phyloP scores from a whole-genome alignment of 1,284 basidiomycete species.

The Cryptococcus sp. region DNA sequence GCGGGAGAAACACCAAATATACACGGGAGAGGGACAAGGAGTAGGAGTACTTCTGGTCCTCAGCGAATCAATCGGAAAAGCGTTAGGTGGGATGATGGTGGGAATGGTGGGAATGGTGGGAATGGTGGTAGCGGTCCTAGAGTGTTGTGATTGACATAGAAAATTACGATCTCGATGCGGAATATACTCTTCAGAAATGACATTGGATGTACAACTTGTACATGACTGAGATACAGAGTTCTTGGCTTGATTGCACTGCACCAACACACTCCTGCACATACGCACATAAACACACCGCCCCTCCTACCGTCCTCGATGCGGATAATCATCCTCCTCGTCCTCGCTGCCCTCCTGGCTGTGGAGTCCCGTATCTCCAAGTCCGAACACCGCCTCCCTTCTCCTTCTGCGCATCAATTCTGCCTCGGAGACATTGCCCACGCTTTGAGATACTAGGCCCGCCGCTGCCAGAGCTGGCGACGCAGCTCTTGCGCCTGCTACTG shows the following conservation, averaged over 20 bases:
- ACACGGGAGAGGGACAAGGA: not conserved
- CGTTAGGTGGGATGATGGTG: constrained; percentile 22
- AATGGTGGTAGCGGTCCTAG: not conserved
- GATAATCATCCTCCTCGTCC: constrained; percentile 22
- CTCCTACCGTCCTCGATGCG: no score
- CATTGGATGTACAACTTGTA: no score
- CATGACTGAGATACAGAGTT: no score
- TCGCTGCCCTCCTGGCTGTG: constrained; percentile 23
- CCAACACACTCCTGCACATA: no score
- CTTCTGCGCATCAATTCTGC: constrained; percentile 75
- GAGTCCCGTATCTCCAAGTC: constrained; percentile 43
- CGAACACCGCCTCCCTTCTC: constrained; percentile 57
- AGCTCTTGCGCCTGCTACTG: constrained; percentile 42
- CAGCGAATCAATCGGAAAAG: constrained; percentile 19
- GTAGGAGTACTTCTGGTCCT: not conserved
- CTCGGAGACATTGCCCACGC: constrained; percentile 66
- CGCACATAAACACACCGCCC: no score
- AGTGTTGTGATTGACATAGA: not conserved
- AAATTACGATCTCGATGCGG: not conserved
- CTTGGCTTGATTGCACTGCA: no score
- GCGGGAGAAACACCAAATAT: not conserved
- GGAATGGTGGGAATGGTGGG: not conserved
- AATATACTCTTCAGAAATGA: no score
- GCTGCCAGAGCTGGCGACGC: constrained; percentile 44
- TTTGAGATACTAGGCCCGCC: constrained; percentile 53